These are phyloP conservation scores for Mycena citricolor DNA, from an alignment of 1,284 basidiomycete genomes.

Conservation along the genomic window DNA sequence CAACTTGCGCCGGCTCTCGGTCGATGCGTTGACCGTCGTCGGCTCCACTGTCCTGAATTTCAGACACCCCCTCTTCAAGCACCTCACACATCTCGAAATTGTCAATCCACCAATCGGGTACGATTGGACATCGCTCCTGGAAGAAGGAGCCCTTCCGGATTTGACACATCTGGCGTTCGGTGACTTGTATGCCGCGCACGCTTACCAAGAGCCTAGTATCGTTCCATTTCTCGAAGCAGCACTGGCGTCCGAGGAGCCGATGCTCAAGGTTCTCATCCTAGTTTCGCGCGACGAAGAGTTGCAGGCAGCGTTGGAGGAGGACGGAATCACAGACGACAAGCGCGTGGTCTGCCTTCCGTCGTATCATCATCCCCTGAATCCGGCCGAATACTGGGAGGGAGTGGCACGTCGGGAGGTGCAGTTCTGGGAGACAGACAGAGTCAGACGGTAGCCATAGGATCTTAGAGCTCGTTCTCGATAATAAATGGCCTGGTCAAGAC, in stretches of 20 bases:
- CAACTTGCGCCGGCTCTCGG: conserved; percentile 26
- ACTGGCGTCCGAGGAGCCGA: conserved; percentile 20
- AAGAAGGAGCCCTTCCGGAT: conserved; percentile 25
- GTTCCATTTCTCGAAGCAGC: conserved; percentile 24
- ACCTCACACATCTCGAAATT: conserved; percentile 34
- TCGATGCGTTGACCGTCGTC: conserved; percentile 26
- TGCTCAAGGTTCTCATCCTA: conserved; percentile 28
- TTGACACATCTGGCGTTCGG: conserved; percentile 36
- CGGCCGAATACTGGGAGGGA: conserved; percentile 29
- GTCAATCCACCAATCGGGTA: conserved; percentile 28
- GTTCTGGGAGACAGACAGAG: conserved; percentile 29
- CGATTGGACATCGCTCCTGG: conserved; percentile 30
- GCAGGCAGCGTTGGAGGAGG: conserved; percentile 7
- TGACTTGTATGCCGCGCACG: conserved; percentile 21
- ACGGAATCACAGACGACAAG: conserved; percentile 17
- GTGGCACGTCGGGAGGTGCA: conserved; percentile 26
- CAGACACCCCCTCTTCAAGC: conserved; percentile 24
- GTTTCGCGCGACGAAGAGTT: conserved; percentile 24
- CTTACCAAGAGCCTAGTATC: conserved; percentile 18
- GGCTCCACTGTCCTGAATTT: conserved; percentile 11
- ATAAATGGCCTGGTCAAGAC: too few species aligned
- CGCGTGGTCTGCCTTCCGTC: conserved; percentile 26
- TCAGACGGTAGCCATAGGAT: too few species aligned
- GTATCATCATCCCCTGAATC: conserved; percentile 27
- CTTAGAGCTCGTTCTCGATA: too few species aligned